Evolutionary conservation across 305 asterid species (phyloP), one percentile per base, ranked within the genome.

Genomic region (Ajuga reptans): DNA sequence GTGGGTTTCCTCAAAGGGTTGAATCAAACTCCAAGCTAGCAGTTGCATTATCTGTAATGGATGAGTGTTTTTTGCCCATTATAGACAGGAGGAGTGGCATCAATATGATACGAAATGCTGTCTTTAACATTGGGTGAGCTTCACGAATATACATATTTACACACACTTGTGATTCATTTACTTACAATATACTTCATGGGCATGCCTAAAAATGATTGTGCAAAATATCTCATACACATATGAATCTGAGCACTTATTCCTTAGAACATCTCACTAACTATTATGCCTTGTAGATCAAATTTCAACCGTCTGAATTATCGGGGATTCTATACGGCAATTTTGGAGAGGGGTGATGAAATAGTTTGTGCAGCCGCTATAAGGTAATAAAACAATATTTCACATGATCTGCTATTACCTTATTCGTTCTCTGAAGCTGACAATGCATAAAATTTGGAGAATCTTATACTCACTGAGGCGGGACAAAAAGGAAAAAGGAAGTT

Each of bases 301-400:
- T 89, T 89, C 80, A 86, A 80, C 52, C 92, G 98, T 47, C 77
- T 91, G 86, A 83, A 89, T 72, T 91, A 74, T 77, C 55, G 78
- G 74, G 92, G 96, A 72, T 91, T 91, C 84, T 89, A 86, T 76
- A 82, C 96, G 3, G 85, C 84, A 79, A 76, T 91, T 78, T 78
- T 91, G 94, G 98, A 91, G 83, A 87, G 86, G 73, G 96, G 96
- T 0, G 96, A 91, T 71, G 98, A 91, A 80, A 74, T 89, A 61
- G 84, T 91, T 49, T 80, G 88, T 72, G 89, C 91, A 31, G 98
- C 98, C 61, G 87, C 90, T 66, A 78, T 91, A 77, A 89, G 98
- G 98, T 91, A 84, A 70, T 57, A 16, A 57, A 71, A 57, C 39
- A 61, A 65, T 74, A 55, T 37, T 29, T 31, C 37, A 65, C 66